Percentiles rank a stretch among this genome's conserved stretches.
Conservation (phyloP, 768 basidiomycete species). For the Tricholoma matsutake region DNA sequence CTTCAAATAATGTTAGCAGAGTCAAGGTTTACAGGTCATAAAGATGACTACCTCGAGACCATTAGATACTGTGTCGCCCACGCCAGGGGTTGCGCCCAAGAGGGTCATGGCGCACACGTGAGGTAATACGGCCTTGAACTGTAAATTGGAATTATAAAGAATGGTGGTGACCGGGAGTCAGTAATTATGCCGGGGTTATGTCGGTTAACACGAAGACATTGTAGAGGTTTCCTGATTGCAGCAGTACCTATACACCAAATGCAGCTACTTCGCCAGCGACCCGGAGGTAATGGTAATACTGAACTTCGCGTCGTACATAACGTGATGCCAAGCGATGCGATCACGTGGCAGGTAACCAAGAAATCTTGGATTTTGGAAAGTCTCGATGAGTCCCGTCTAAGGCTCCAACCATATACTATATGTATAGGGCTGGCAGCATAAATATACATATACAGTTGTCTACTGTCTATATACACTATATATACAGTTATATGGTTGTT, state of each 20-base stretch:
- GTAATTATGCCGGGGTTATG: background rate
- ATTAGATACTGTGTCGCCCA: slow-evolving; percentile 13
- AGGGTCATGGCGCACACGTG: background rate
- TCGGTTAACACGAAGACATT: background rate
- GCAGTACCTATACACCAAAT: background rate
- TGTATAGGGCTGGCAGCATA: no score
- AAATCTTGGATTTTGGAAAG: no score
- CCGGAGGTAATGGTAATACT: background rate
- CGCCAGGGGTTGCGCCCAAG: background rate
- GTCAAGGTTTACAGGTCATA: background rate
- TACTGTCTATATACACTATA: no score
- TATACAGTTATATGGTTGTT: no score
- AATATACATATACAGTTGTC: no score
- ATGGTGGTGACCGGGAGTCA: background rate
- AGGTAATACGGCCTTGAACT: background rate
- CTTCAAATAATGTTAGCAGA: slow-evolving; percentile 16
- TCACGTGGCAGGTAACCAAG: no score
- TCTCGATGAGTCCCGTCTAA: no score
- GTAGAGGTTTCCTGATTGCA: background rate
- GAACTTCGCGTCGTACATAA: no score
- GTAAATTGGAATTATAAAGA: no score
- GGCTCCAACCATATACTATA: no score
- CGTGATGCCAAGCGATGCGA: no score
- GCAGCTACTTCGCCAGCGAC: no score
- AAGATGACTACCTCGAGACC: slow-evolving; percentile 16